Conservation (phyloP, 768 basidiomycete genomes). For the Astraeus odoratus region DNA sequence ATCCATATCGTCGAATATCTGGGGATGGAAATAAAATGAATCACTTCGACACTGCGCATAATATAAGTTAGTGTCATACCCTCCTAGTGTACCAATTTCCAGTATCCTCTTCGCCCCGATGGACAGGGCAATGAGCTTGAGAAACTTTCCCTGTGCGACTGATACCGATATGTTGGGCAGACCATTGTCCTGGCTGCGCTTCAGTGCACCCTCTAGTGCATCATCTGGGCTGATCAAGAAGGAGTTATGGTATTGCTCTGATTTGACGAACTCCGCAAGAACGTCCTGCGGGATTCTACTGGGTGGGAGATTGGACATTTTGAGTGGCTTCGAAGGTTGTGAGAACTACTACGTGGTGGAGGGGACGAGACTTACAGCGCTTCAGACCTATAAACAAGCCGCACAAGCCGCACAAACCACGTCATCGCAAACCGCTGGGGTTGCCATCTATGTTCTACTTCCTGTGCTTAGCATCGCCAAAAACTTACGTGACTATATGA, state of each 20-base stretch:
- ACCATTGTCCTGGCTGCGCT: constrained; percentile 36
- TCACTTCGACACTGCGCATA: too few species aligned
- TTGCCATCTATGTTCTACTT: too few species aligned
- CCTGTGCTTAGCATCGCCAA: too few species aligned
- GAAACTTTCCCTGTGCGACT: constrained; percentile 49
- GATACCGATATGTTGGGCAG: constrained; percentile 48
- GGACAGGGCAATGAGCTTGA: constrained; percentile 45
- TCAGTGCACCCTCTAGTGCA: constrained; percentile 33
- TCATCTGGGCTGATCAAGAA: constrained; percentile 42
- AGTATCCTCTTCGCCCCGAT: constrained; percentile 50
- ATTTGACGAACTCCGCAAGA: constrained; percentile 42
- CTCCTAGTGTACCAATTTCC: constrained; percentile 63
- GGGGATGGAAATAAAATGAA: background rate
- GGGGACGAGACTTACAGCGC: too few species aligned
- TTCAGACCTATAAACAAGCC: too few species aligned
- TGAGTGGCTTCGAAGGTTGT: too few species aligned
- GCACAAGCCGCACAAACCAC: too few species aligned
- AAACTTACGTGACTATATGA: too few species aligned
- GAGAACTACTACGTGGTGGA: too few species aligned
- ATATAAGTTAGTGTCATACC: constrained; percentile 36
- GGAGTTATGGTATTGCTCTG: constrained; percentile 50
- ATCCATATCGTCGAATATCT: constrained; percentile 33
- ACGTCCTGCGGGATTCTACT: constrained; percentile 5
- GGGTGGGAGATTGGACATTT: background rate
- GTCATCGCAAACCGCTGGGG: too few species aligned